Evolutionary conservation across 805 yeast species (phyloP), one percentile per base, ranked within the genome.

Genomic region (Clavispora carvajalis): DNA sequence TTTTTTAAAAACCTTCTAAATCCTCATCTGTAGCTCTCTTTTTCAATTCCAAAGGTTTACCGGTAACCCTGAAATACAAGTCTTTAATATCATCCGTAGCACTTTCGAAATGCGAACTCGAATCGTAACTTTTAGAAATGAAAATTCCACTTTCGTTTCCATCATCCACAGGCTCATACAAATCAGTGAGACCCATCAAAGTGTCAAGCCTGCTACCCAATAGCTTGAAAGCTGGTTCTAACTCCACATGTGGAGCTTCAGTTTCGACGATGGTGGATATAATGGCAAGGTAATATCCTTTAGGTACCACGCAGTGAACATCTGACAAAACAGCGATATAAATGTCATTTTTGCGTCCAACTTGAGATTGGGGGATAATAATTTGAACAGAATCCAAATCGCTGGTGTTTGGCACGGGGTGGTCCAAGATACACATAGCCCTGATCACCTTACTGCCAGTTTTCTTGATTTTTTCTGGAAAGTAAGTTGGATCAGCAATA

Each of bases 61-160:
- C 98, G 24, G 85, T 85, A 49, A 93, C 82, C 62, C 98, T 79
- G 63, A 82, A 82, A 64, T 93, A 93, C 39, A 93, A 76, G 62
- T 91, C 96, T 66, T 88, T 89, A 53, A 93, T 95, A 62, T 93
- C 98, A 61, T 93, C 98, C 29, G 99, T 93, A 54, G 95, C 85
- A 33, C 90, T 71, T 66, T 93, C 99, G 60, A 93, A 93, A 67
- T 93, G 99, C 8, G 96, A 88, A 8, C 95, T 76, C 1, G 98
- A 84, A 61, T 93, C 99, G 61, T 89, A 93, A 44, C 95, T 85
- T 67, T 77, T 85, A 28, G 97, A 88, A 43, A 93, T 73, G 65
- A 67, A 93, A 37, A 93, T 79, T 42, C 83, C 79, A 61, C 85
- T 90, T 45, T 74, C 69, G 13, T 82, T 69, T 9, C 99, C 99